Base-by-base conservation (phyloP, 2,329 filamentous ascomycete genomes). In the Cytospora chrysosperma region DNA sequence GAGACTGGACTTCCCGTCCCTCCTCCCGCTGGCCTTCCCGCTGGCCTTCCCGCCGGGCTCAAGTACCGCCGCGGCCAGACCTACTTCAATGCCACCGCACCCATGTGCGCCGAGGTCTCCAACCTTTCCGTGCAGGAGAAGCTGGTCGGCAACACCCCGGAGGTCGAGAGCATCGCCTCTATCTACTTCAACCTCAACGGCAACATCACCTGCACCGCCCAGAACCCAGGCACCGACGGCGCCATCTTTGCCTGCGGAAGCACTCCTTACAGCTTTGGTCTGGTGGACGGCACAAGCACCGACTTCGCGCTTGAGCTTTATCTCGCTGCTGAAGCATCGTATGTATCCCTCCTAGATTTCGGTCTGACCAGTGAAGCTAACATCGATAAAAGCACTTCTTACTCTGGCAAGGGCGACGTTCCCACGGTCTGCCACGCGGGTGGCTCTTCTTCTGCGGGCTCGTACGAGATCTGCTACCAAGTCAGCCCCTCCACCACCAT, bases 391-490 rank as follows among this genome's bases (percentile, higher is more conserved):
- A 59, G 56, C 32, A 49, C 30, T 51, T 19, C 28, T 21, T 15
- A 27, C n/a, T 12, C 43, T 9, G 56, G 56, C 28, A 19, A 24
- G 17, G 47, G 21, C 7, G 43, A 49, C 17, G 26, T 59, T 21
- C 15, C 4, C 2, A 49, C 43, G n/a, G 26, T 27, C 28, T 37
- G 43, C 47, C 56, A 28, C 47, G 28, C 47, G 9, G 56, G 56
- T 27, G 30, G 30, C 27, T 32, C 56, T 9, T 49, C 56, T 21
- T 12, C 43, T 13, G 13, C 52, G 15, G 56, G 59, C 12, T 61
- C 67, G 8, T 65, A 68, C 58, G 47, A 59, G 8, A 54, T 67
- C 49, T 63, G 51, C 59, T n/a, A 27, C 10, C 32, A 59, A 4
- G 60, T 69, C 63, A 52, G 10, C 7, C 17, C 56, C 19, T 21